A percentile compares a stretch with the other conserved stretches of the same genome.
These are phyloP conservation scores for Pichia cephalocereana DNA, from an alignment of 805 yeast species.

Conservation along the genomic window DNA sequence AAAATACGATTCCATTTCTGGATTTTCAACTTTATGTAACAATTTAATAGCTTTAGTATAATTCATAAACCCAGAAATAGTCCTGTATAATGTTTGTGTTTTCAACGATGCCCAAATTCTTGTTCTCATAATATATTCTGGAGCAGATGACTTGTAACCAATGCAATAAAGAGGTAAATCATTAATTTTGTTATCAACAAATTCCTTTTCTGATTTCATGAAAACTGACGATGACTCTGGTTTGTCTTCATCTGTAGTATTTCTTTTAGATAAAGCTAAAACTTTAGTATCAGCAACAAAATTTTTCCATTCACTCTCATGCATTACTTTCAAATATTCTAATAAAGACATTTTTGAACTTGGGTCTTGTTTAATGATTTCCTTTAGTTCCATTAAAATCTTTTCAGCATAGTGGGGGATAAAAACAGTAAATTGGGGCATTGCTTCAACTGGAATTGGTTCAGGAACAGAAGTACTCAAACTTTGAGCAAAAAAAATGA, in stretches of 20 bases:
- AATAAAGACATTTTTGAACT: slow-evolving; percentile 48
- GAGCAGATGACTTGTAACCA: slow-evolving; percentile 62
- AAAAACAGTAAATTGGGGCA: slow-evolving; percentile 43
- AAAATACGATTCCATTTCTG: slow-evolving; percentile 36
- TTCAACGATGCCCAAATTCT: slow-evolving; percentile 83
- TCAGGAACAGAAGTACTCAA: slow-evolving; percentile 39
- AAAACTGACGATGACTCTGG: slow-evolving; percentile 15
- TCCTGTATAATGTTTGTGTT: slow-evolving; percentile 75
- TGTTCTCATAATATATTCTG: slow-evolving; percentile 58
- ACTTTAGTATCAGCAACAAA: slow-evolving; percentile 71
- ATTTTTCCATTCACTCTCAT: slow-evolving; percentile 70
- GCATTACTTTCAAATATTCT: slow-evolving; percentile 67
- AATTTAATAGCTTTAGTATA: slow-evolving; percentile 66
- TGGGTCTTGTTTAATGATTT: slow-evolving; percentile 37
- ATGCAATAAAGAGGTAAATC: slow-evolving; percentile 65
- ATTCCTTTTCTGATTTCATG: slow-evolving; percentile 27
- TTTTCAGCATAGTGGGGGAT: slow-evolving; percentile 47
- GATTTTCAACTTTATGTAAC: slow-evolving; percentile 58
- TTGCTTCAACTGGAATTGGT: slow-evolving; percentile 36
- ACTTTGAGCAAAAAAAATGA: slow-evolving; percentile 46
- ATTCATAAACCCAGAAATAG: slow-evolving; percentile 77
- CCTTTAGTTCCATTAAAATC: slow-evolving; percentile 34
- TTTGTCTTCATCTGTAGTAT: neutral
- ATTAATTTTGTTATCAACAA: slow-evolving; percentile 35
- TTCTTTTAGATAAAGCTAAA: slow-evolving; percentile 21